phyloP scores from a whole-genome alignment of 78 protist genomes.

The Salpingoeca rosetta region DNA sequence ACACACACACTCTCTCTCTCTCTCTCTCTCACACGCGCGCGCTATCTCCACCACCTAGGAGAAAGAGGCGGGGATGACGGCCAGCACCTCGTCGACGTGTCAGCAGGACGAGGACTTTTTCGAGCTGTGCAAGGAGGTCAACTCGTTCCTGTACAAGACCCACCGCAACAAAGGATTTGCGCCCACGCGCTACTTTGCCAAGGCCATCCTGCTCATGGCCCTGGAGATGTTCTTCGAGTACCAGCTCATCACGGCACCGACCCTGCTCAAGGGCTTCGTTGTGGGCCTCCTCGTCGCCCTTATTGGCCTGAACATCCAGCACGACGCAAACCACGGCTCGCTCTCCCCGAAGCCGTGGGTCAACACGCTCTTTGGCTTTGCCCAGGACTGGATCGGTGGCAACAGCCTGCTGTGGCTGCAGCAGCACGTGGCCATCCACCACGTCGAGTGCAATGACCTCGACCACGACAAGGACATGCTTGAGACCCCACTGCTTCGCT shows the following conservation, averaged over 20 bases:
- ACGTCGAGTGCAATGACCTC: slow-evolving; percentile 19
- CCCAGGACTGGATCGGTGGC: slow-evolving; percentile 44
- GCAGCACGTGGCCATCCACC: slow-evolving; percentile 38
- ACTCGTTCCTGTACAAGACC: background rate
- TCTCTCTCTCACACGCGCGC: too few species aligned
- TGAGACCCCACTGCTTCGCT: background rate
- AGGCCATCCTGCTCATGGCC: background rate
- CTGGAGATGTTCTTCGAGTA: background rate
- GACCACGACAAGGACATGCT: slow-evolving; percentile 25
- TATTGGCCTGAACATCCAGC: slow-evolving; percentile 34
- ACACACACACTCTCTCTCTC: too few species aligned
- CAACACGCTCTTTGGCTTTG: slow-evolving; percentile 9
- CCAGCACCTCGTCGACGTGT: background rate
- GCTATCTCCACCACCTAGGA: too few species aligned
- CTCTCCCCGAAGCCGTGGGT: slow-evolving; percentile 9
- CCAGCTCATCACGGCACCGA: background rate
- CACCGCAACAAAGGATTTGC: background rate
- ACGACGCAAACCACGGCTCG: slow-evolving; percentile 52
- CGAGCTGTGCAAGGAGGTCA: background rate
- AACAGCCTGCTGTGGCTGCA: slow-evolving; percentile 28
- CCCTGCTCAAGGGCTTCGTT: background rate
- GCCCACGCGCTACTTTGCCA: background rate
- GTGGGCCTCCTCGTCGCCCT: slow-evolving; percentile 10
- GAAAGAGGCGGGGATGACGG: too few species aligned
- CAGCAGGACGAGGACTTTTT: background rate